Percentiles rank a stretch among this genome's conserved stretches.
Conservation (phyloP, 352 stramenopile species). For the Pythium plurisporium region DNA sequence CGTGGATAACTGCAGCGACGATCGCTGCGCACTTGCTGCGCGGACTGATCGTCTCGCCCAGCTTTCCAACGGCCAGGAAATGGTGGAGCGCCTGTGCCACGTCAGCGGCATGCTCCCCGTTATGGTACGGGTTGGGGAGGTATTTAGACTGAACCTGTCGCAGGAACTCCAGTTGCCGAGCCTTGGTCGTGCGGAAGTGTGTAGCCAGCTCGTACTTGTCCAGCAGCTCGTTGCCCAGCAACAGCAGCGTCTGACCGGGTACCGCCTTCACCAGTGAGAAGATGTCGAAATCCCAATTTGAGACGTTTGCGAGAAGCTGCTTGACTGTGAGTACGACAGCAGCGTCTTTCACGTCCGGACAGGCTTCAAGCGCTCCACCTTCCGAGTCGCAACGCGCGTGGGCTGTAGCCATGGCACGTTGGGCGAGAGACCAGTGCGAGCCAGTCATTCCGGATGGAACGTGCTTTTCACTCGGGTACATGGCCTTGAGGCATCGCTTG, state of each 20-base stretch:
- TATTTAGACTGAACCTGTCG: slow-evolving; percentile 63
- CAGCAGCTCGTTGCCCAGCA: slow-evolving; percentile 73
- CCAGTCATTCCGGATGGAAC: neutral
- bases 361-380: slow-evolving; percentile 33
- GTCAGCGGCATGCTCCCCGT: slow-evolving; percentile 80
- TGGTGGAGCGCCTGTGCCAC: slow-evolving; percentile 75
- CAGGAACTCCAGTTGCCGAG: slow-evolving; percentile 49
- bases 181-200: slow-evolving; percentile 61
- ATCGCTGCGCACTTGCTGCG: slow-evolving; percentile 70
- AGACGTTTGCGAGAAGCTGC: slow-evolving; percentile 45
- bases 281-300: slow-evolving; percentile 68
- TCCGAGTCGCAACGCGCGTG: slow-evolving; percentile 19
- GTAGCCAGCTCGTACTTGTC: slow-evolving; percentile 61
- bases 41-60: slow-evolving; percentile 51
- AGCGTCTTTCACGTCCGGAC: slow-evolving; percentile 47
- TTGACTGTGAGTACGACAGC: slow-evolving; percentile 43
- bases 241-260: slow-evolving; percentile 51
- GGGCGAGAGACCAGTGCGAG: slow-evolving; percentile 26
- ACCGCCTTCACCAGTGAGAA: slow-evolving; percentile 52
- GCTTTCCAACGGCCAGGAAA: slow-evolving; percentile 46
- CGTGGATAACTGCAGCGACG: slow-evolving; percentile 76
- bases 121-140: slow-evolving; percentile 80
- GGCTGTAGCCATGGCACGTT: slow-evolving; percentile 26
- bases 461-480: slow-evolving; percentile 50
- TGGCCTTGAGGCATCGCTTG: slow-evolving; percentile 61